A percentile compares a stretch with the other conserved stretches of the same genome.
Conservation (phyloP, 768 basidiomycete genomes). For the Lepiota subincarnata region DNA sequence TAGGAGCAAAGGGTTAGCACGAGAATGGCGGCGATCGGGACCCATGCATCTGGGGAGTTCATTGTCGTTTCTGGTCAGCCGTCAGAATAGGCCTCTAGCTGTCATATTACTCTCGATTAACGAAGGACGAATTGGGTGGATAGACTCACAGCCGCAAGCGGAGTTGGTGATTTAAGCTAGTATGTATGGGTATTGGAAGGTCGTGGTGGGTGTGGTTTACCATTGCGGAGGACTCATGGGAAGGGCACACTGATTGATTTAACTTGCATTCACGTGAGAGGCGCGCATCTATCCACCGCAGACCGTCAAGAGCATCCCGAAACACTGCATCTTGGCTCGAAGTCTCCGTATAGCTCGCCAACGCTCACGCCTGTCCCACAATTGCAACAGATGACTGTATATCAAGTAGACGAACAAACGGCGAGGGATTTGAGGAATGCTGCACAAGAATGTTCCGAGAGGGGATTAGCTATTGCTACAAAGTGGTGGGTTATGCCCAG, state of each 20-base stretch:
- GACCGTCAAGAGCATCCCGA: no score
- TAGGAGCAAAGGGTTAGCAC: conserved; percentile 14
- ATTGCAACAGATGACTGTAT: conserved; percentile 11
- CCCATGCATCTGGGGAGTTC: background rate
- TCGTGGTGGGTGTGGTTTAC: background rate
- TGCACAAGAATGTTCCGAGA: conserved; percentile 67
- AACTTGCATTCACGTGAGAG: no score
- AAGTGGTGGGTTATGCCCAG: conserved; percentile 58
- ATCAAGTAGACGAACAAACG: conserved; percentile 43
- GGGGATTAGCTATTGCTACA: conserved; percentile 65
- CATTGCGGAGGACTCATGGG: background rate
- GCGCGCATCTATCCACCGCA: no score
- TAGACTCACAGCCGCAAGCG: background rate
- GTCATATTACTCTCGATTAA: background rate
- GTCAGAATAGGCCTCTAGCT: background rate
- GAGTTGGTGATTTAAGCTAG: background rate
- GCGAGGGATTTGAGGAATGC: conserved; percentile 57
- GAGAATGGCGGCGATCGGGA: background rate
- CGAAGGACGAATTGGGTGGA: no score
- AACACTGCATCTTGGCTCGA: no score
- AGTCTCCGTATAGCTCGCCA: no score
- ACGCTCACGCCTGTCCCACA: no score
- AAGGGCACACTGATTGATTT: no score
- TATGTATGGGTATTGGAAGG: no score
- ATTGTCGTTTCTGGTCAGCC: background rate